phyloP scores from a whole-genome alignment of 2,329 filamentous ascomycete genomes.

The Cordyceps cateniannulata region DNA sequence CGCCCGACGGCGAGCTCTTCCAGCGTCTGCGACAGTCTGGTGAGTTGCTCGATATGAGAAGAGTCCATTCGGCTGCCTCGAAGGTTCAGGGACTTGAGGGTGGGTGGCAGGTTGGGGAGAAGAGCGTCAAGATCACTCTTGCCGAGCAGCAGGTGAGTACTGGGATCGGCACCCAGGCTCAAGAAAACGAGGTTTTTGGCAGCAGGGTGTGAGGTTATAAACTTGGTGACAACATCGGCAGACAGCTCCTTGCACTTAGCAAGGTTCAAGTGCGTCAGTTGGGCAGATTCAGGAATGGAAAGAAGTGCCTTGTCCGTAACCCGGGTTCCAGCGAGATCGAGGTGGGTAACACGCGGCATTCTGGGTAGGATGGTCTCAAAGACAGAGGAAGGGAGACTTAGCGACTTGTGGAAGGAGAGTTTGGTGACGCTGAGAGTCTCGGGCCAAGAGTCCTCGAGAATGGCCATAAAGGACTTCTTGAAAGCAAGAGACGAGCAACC shows the following conservation, averaged over 20 bases:
- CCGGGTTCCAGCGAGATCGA: conserved; percentile 73
- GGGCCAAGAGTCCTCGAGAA: conserved; percentile 48
- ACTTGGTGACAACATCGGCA: conserved; percentile 60
- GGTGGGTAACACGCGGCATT: conserved; percentile 63
- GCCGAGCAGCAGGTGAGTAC: conserved; percentile 64
- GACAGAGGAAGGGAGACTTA: conserved; percentile 58
- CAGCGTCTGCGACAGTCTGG: conserved; percentile 59
- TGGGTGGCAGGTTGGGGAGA: conserved; percentile 57
- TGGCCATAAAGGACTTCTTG: conserved; percentile 55
- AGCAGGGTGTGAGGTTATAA: conserved; percentile 65
- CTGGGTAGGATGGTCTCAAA: conserved; percentile 68
- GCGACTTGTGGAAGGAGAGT: conserved; percentile 73
- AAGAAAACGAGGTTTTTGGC: conserved; percentile 62
- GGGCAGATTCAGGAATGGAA: conserved; percentile 64
- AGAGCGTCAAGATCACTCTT: conserved; percentile 58
- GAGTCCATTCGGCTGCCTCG: conserved; percentile 66
- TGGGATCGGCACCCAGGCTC: conserved; percentile 65
- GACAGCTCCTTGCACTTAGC: conserved; percentile 67
- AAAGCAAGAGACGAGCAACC: conserved; percentile 65
- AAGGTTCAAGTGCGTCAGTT: conserved; percentile 70
- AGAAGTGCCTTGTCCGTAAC: conserved; percentile 66
- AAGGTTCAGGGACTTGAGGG: conserved; percentile 67
- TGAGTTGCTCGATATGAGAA: conserved; percentile 56
- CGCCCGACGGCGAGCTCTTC: conserved; percentile 72
- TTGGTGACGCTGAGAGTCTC: conserved; percentile 54